Conservation (phyloP, 192 early-diverging fungal species). For the Glomus cerebriforme region DNA sequence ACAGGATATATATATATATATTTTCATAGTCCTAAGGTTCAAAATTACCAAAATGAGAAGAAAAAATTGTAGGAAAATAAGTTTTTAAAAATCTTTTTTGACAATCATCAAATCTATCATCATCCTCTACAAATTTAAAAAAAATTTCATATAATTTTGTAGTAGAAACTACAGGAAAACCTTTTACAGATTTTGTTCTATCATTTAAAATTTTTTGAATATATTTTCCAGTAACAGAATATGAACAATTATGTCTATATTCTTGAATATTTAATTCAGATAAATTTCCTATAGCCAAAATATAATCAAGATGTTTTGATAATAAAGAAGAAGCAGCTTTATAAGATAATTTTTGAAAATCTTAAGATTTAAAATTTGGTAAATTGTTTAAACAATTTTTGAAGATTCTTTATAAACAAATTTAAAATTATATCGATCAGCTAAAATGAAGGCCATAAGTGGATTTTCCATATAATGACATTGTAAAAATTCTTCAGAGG, state of each 20-base stretch:
- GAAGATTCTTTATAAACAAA: slow-evolving; percentile 17
- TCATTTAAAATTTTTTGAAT: neutral
- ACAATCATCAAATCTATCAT: neutral
- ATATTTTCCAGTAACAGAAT: neutral
- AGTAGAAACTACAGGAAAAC: neutral
- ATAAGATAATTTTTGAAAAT: too few relatives aligned
- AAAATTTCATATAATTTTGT: neutral
- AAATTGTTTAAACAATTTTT: slow-evolving; percentile 14
- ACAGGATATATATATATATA: too few relatives aligned
- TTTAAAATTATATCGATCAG: neutral
- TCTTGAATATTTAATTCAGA: too few relatives aligned
- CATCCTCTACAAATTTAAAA: neutral
- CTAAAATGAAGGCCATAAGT: neutral
- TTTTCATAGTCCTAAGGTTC: too few relatives aligned
- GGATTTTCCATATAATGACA: neutral
- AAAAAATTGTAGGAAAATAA: neutral
- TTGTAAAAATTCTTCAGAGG: neutral
- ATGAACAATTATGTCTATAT: neutral
- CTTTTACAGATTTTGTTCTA: neutral
- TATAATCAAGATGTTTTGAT: too few relatives aligned
- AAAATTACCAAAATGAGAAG: neutral
- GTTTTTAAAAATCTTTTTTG: neutral
- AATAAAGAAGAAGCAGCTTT: too few relatives aligned
- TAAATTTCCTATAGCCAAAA: too few relatives aligned
- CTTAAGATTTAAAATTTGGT: neutral